Percentiles rank a stretch among this genome's conserved stretches.
These are phyloP conservation scores for Dothistroma pini DNA, from an alignment of 2,329 filamentous ascomycete species.

Conservation along the genomic window DNA sequence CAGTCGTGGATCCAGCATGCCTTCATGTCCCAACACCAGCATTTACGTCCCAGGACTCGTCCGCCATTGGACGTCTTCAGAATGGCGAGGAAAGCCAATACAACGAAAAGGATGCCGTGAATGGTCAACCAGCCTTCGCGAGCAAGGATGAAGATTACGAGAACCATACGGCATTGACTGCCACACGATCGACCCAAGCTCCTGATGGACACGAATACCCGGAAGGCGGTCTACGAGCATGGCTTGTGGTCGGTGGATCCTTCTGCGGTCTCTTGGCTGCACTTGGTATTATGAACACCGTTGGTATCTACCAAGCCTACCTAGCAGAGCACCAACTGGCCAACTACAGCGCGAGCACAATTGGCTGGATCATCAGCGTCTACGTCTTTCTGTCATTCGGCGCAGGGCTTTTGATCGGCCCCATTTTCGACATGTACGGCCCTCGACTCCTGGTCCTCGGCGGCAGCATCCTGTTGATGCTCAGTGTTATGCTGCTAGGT, in stretches of 20 bases:
- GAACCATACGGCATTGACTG: conserved; percentile 9
- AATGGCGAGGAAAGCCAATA: conserved; percentile 1
- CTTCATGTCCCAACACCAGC: conserved; percentile 19
- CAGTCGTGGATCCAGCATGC: conserved; percentile 18
- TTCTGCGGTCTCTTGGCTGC: conserved; percentile 49
- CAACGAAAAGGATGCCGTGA: conserved; percentile 7
- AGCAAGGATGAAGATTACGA: conserved; percentile 8
- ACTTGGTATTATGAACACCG: conserved; percentile 43
- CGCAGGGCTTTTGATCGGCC: conserved; percentile 27
- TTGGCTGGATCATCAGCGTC: conserved; percentile 30
- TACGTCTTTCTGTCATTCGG: conserved; percentile 31
- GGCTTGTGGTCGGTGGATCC: conserved; percentile 80
- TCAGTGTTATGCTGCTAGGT: conserved; percentile 63
- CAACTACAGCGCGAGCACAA: conserved; percentile 19
- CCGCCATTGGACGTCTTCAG: conserved; percentile 7
- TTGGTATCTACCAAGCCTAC: conserved; percentile 38
- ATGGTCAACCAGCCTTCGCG: background rate
- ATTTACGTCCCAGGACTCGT: conserved; percentile 19
- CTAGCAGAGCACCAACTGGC: conserved; percentile 23
- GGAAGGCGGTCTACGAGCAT: conserved; percentile 74
- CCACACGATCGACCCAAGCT: conserved; percentile 15
- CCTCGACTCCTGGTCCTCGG: conserved; percentile 59
- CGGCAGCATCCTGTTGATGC: conserved; percentile 60
- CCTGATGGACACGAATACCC: conserved; percentile 43
- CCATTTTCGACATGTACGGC: conserved; percentile 29